Base-by-base conservation (phyloP, 163 green algal species). In the Scenedesmus sp. region DNA sequence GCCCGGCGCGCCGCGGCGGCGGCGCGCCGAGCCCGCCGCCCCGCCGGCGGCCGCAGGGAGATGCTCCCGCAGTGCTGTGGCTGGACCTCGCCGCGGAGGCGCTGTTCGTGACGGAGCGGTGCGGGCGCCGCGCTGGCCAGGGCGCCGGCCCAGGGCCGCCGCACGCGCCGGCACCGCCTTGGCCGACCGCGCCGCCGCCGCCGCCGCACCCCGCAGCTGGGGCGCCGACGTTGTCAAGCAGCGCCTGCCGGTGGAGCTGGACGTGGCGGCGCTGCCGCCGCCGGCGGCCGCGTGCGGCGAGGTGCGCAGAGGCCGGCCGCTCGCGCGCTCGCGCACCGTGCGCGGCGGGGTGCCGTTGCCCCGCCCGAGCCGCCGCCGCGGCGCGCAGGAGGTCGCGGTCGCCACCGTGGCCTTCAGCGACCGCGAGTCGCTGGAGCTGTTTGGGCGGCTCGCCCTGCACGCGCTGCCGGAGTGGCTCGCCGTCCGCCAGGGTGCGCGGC, bases 71-170 rank as follows among this genome's bases (percentile, higher is more conserved):
- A 13, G 3, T 60, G 2, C 22, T 78, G 5, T 69, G 56, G 70
- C 56, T 76, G 15, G 42, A 70, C 29, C 0, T 70, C 3, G 39
- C 53, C 17, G n/a, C 10, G 24, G 42, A 47, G 15, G 70, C 70
- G 7, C 20, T 80, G 5, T 80, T 26, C 45, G 9, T 80, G 17
- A 78, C 57, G 11, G 17, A 78, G 65, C 20, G 56, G 57, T n/a
- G n/a, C n/a, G n/a, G n/a, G n/a, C n/a, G n/a, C n/a, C n/a, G n/a
- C n/a, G n/a, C n/a, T n/a, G n/a, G n/a, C n/a, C n/a, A n/a, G n/a
- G n/a, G n/a, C n/a, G n/a, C n/a, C n/a, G n/a, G n/a, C n/a, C n/a
- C n/a, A n/a, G n/a, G n/a, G n/a, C n/a, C n/a, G n/a, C n/a, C n/a
- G n/a, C n/a, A n/a, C n/a, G n/a, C n/a, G n/a, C n/a, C n/a, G n/a